phyloP scores from a whole-genome alignment of 2,329 filamentous ascomycete species.

The Calonectria pteridis region DNA sequence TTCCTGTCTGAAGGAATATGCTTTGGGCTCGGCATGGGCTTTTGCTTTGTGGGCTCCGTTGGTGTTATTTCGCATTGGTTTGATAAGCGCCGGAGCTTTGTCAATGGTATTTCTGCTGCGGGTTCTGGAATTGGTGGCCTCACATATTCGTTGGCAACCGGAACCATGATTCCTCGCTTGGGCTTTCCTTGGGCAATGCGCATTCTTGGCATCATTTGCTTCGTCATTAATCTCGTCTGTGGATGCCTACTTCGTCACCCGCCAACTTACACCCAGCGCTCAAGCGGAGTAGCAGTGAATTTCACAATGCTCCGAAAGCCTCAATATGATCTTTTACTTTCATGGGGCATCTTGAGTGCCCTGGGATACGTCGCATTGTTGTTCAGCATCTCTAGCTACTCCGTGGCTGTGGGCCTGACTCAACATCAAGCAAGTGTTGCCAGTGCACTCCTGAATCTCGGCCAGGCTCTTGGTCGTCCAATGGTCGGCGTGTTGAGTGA shows the following conservation, averaged over 20 bases:
- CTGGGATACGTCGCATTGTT: slow-evolving; percentile 74
- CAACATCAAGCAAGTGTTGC: slow-evolving; percentile 70
- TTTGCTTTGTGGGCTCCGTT: slow-evolving; percentile 68
- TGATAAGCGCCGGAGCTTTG: slow-evolving; percentile 64
- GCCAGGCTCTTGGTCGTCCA: slow-evolving; percentile 69
- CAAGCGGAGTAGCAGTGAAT: neutral
- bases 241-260: neutral
- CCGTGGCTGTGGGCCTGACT: slow-evolving; percentile 68
- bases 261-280: neutral
- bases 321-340: slow-evolving; percentile 68
- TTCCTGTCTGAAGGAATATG: slow-evolving; percentile 70
- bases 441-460: slow-evolving; percentile 72
- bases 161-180: slow-evolving; percentile 67
- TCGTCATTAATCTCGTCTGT: slow-evolving; percentile 66
- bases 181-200: slow-evolving; percentile 69
- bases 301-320: slow-evolving; percentile 55
- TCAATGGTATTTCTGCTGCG: slow-evolving; percentile 67
- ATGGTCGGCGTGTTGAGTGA: slow-evolving; percentile 74
- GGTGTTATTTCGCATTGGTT: slow-evolving; percentile 74
- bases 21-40: slow-evolving; percentile 72
- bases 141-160: slow-evolving; percentile 39
- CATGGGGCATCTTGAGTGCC: slow-evolving; percentile 71
- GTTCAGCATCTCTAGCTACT: slow-evolving; percentile 74
- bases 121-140: slow-evolving; percentile 60
- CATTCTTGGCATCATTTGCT: slow-evolving; percentile 61